phyloP scores from a whole-genome alignment of 805 yeast genomes.

The Candida awuae region DNA sequence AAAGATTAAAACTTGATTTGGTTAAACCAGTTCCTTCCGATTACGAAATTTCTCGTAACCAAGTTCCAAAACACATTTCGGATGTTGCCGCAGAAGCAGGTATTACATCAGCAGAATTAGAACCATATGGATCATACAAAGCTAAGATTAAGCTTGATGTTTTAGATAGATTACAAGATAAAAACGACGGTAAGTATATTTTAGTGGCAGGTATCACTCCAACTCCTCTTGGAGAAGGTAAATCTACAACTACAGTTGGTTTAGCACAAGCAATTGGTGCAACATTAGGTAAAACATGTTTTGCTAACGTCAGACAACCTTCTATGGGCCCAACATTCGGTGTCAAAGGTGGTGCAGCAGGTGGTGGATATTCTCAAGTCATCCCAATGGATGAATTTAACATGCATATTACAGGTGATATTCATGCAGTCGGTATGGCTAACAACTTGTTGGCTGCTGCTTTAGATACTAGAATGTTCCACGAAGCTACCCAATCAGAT shows the following conservation, averaged over 20 bases:
- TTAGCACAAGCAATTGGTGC: constrained; percentile 96
- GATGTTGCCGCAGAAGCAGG: constrained; percentile 77
- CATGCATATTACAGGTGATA: constrained; percentile 95
- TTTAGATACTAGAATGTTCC: constrained; percentile 94
- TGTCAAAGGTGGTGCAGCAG: constrained; percentile 99
- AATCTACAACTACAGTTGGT: constrained; percentile 93
- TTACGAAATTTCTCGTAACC: constrained; percentile 81
- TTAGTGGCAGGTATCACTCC: constrained; percentile 97
- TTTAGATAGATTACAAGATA: constrained; percentile 55
- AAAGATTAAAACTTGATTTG: constrained; percentile 31
- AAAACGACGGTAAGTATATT: constrained; percentile 75
- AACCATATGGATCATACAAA: constrained; percentile 81
- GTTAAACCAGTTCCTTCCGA: constrained; percentile 80
- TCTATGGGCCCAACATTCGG: constrained; percentile 99
- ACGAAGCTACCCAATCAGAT: constrained; percentile 76
- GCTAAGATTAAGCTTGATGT: constrained; percentile 75
- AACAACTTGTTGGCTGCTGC: constrained; percentile 94
- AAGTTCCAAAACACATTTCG: constrained; percentile 74
- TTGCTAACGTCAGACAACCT: constrained; percentile 96
- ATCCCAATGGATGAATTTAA: constrained; percentile 99
- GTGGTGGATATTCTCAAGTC: constrained; percentile 97
- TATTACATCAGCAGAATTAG: constrained; percentile 69
- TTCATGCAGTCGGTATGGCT: constrained; percentile 92
- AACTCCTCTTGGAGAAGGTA: constrained; percentile 97
- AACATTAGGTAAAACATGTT: constrained; percentile 69